Base-by-base conservation (phyloP, 2,329 filamentous ascomycete genomes). In the Phyllosticta paracitricarpa region DNA sequence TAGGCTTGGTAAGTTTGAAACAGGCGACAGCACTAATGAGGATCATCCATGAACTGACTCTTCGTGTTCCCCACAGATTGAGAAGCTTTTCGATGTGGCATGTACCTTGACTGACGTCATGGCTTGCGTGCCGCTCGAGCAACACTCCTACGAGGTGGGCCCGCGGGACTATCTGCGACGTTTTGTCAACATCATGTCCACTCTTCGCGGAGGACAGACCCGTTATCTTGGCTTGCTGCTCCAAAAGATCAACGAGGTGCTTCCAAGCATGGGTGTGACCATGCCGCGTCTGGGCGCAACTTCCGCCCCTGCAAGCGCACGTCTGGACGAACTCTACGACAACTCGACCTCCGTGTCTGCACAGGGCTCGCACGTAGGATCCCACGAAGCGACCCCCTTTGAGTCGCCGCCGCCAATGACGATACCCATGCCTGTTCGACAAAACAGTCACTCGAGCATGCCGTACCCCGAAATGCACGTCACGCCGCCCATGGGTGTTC, bases 71-170 rank as follows among this genome's bases (percentile, higher is more conserved):
- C 12, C 62, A 63, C 66, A 87, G 83, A 84, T 94, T 63, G 89
- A 92, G 70, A 93, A 93, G 70, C 76, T 96, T 12, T 83, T 94
- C 67, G 88, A 92, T 66, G 83, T 92, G 40, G 85, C 89, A 12
- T 88, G 83, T 71, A 85, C 86, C 17, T 78, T 94, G 64, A 87
- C 82, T 7, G 88, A 93, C 65, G 85, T 89, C 24, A 84, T 96
- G 61, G 81, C 86, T 8, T 82, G 79, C 67, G 80, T 83, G 4
- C 80, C 81, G 1, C 79, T 86, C 57, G 83, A 77, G 56, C 76
- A 76, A 62, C 69, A 77, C 61, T 72, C 74, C n/a, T 91, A 89
- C 69, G 79, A 81, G 24, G 72, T 83, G 48, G 85, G 86, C 0
- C 89, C 89, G 2, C 85, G 85, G 40, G 88, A 93, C 68, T 86